A percentile compares a stretch with the other conserved stretches of the same genome.
Evolutionary conservation across 2,329 filamentous ascomycete species (phyloP).

Genomic region (Metarhizium sp.): DNA sequence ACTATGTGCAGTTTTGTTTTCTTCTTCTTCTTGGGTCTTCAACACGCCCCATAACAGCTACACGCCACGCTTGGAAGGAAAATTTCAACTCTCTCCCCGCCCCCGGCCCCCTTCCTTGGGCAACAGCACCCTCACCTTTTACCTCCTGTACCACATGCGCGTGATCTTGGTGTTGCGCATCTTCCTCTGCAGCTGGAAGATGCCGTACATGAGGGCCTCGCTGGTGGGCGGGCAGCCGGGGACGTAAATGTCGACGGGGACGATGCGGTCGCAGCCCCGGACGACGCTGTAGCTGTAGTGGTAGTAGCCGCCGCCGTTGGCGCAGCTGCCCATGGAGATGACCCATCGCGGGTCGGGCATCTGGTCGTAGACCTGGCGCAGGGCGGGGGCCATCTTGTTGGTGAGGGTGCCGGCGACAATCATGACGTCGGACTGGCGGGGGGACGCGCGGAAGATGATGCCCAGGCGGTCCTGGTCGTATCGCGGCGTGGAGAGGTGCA

Average conservation of each 20-base stretch:
- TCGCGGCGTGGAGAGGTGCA: slow-evolving; percentile 78
- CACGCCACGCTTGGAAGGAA: background rate
- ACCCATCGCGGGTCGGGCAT: slow-evolving; percentile 92
- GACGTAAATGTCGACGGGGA: slow-evolving; percentile 73
- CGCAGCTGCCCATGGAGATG: slow-evolving; percentile 73
- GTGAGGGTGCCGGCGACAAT: slow-evolving; percentile 88
- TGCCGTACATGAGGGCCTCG: slow-evolving; percentile 57
- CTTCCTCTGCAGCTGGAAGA: slow-evolving; percentile 71
- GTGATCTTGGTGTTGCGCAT: slow-evolving; percentile 53
- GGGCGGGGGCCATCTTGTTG: slow-evolving; percentile 91
- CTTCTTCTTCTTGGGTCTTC: background rate
- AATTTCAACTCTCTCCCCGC: background rate
- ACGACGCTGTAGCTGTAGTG: slow-evolving; percentile 77
- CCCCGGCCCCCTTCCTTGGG: background rate
- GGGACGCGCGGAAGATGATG: slow-evolving; percentile 84
- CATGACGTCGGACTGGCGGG: slow-evolving; percentile 85
- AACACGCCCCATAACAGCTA: background rate
- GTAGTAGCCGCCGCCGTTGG: slow-evolving; percentile 79
- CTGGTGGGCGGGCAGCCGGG: slow-evolving; percentile 60
- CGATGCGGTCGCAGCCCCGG: slow-evolving; percentile 65
- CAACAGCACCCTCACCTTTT: slow-evolving; percentile 11
- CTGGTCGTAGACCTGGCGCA: slow-evolving; percentile 89
- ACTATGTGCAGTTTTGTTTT: background rate
- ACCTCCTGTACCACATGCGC: slow-evolving; percentile 51
- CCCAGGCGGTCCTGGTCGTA: slow-evolving; percentile 85